These are phyloP conservation scores for Candida tibetensis DNA, from an alignment of 805 yeast genomes.

Conservation along the genomic window DNA sequence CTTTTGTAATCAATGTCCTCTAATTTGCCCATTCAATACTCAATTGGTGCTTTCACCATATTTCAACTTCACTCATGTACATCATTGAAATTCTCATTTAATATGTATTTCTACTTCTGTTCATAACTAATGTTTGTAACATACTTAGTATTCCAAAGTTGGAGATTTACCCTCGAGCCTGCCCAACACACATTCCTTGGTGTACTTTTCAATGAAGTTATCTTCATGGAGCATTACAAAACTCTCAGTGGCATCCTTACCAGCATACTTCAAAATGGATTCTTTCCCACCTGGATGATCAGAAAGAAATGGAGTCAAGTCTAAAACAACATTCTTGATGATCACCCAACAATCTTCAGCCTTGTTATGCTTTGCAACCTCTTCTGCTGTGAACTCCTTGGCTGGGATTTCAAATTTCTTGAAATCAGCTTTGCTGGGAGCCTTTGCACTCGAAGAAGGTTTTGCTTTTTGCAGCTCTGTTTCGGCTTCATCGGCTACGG, in stretches of 20 bases:
- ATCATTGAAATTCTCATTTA: too few species aligned
- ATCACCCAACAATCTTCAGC: slow-evolving; percentile 52
- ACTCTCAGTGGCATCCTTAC: slow-evolving; percentile 49
- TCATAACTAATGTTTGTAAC: background rate
- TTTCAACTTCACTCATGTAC: too few species aligned
- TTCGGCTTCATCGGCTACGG: background rate
- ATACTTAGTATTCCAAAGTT: slow-evolving; percentile 25
- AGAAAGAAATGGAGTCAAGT: slow-evolving; percentile 43
- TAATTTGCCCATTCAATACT: too few species aligned
- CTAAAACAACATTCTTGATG: slow-evolving; percentile 50
- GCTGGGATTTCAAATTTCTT: slow-evolving; percentile 42
- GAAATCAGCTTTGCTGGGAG: slow-evolving; percentile 2
- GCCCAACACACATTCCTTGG: slow-evolving; percentile 49
- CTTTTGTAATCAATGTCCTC: too few species aligned
- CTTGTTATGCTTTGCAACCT: slow-evolving; percentile 47
- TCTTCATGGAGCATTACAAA: slow-evolving; percentile 58
- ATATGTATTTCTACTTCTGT: too few species aligned
- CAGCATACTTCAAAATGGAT: slow-evolving; percentile 45
- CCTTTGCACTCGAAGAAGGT: slow-evolving; percentile 2
- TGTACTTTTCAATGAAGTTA: slow-evolving; percentile 49
- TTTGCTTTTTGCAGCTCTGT: slow-evolving; percentile 1
- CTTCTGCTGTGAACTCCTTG: slow-evolving; percentile 45
- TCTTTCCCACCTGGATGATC: slow-evolving; percentile 58
- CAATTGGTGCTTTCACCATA: too few species aligned
- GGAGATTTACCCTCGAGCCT: slow-evolving; percentile 47